Percentiles rank a stretch among this genome's conserved stretches.
Evolutionary conservation across 352 stramenopile species (phyloP).

Genomic region (Phytophthora hibernalis): DNA sequence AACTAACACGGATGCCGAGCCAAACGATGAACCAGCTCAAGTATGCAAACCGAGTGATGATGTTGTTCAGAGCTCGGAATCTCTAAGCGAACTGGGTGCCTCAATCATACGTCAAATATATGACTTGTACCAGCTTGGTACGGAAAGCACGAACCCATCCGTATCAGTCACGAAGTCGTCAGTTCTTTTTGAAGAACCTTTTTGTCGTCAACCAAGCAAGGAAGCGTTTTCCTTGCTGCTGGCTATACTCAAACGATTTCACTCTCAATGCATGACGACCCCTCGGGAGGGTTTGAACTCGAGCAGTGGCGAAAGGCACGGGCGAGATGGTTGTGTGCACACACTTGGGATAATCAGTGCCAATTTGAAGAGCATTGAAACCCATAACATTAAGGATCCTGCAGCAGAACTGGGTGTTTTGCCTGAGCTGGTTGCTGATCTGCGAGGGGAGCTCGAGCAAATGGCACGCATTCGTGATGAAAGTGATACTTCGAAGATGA

Average conservation of each 20-base stretch:
- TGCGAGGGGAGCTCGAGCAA: conserved; percentile 60
- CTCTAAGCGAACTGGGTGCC: conserved; percentile 28
- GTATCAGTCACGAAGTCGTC: conserved; percentile 10
- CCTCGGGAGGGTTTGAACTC: neutral
- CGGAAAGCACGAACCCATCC: conserved; percentile 3
- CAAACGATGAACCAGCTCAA: neutral
- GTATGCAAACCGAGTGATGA: neutral
- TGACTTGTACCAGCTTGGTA: conserved; percentile 37
- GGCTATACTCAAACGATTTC: conserved; percentile 55
- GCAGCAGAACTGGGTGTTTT: conserved; percentile 49
- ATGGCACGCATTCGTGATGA: conserved; percentile 47
- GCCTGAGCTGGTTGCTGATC: conserved; percentile 32
- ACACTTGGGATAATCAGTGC: conserved; percentile 65
- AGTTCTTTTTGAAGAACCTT: conserved; percentile 78
- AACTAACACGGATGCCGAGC: neutral
- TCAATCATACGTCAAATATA: conserved; percentile 43
- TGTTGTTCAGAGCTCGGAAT: conserved; percentile 7
- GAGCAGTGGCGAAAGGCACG: conserved; percentile 2
- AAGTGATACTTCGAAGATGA: neutral
- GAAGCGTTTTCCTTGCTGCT: conserved; percentile 62
- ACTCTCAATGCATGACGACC: conserved; percentile 8
- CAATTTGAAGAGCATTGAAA: conserved; percentile 72
- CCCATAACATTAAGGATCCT: conserved; percentile 56
- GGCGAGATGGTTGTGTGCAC: conserved; percentile 39
- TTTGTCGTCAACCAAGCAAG: conserved; percentile 70